Evolutionary conservation across 495 filamentous ascomycete species (phyloP), one percentile per base, ranked within the genome.

Genomic region (Pyrenula massariospora): DNA sequence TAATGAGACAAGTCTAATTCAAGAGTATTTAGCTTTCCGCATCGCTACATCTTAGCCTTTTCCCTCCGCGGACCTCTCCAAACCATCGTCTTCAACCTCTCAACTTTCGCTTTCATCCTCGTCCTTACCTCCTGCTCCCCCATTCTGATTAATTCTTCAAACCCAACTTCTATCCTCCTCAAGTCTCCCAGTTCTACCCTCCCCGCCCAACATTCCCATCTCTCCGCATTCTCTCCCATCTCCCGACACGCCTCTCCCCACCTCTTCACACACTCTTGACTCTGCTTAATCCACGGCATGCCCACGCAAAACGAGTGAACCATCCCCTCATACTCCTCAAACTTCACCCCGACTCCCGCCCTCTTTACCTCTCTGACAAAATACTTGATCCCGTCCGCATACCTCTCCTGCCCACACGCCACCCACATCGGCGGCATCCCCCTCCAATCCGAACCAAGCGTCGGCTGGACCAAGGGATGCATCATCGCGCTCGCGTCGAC

Each of bases 381-480:
- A 19, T 52, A 54, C 10, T 53, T 48, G 12, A 36, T 54, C 24
- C 54, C 57, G 47, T 62, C 60, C 22, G 53, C 54, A 24, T 59
- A 57, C 57, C 53, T 56, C 52, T 62, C 60, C 25, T 62, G n/a
- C 3, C 60, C 57, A 21, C 51, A 62, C 20, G 54, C 48, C 20
- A 62, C 22, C 53, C 54, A 59, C 53, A 62, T 56, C 50, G 60
- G 60, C 12, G 60, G 60, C 54, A 56, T 57, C 19, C 54, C 54
- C n/a, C 3, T 19, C 50, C 52, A 60, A 22, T 56, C 25, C 2
- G 25, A 49, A 5, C 42, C n/a, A 48, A 57, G 54, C 2, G 55
- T 22, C 19, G 50, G 59, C 19, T 55, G 55, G 19, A 60, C 51
- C 2, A 64, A 50, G 24, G 62, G 60, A 56, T 64, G 62, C 12